phyloP scores from a whole-genome alignment of 331 rosid species.

The Arachis monticola region DNA sequence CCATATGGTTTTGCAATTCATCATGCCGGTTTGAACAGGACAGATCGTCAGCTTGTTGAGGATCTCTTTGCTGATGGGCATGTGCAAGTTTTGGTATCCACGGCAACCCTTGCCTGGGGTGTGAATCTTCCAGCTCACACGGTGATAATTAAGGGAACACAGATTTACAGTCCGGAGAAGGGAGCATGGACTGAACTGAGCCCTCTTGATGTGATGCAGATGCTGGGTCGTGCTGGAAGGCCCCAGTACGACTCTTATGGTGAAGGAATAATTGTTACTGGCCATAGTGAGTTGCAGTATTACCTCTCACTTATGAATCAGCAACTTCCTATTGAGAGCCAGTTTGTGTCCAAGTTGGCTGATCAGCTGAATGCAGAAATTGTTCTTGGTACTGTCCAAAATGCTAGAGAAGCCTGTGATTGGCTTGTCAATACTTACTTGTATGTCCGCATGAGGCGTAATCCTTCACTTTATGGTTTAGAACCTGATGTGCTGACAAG shows the following conservation, averaged over 20 bases:
- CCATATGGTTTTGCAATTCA: conserved; percentile 98
- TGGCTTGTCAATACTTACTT: conserved; percentile 92
- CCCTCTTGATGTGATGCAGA: conserved; percentile 96
- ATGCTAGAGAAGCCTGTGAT: conserved; percentile 76
- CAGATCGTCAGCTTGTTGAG: conserved; percentile 95
- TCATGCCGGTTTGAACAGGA: conserved; percentile 94
- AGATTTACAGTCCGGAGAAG: conserved; percentile 90
- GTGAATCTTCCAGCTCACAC: conserved; percentile 95
- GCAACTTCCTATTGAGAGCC: conserved; percentile 94
- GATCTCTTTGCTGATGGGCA: conserved; percentile 96
- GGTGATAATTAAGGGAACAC: conserved; percentile 92
- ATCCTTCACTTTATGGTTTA: conserved; percentile 84
- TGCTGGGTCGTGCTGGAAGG: conserved; percentile 99
- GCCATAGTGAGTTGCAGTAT: conserved; percentile 88
- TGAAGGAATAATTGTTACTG: conserved; percentile 89
- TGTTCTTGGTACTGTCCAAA: conserved; percentile 92
- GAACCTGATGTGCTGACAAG: conserved; percentile 70
- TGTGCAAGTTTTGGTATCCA: conserved; percentile 93
- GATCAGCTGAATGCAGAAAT: conserved; percentile 93
- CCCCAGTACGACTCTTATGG: conserved; percentile 88
- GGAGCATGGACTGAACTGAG: conserved; percentile 98
- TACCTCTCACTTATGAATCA: conserved; percentile 96
- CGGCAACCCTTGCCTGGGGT: conserved; percentile 99
- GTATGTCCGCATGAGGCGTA: conserved; percentile 78
- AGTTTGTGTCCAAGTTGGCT: conserved; percentile 89